Evolutionary conservation across 352 stramenopile species (phyloP).

Genomic region (Phytopythium litorale): DNA sequence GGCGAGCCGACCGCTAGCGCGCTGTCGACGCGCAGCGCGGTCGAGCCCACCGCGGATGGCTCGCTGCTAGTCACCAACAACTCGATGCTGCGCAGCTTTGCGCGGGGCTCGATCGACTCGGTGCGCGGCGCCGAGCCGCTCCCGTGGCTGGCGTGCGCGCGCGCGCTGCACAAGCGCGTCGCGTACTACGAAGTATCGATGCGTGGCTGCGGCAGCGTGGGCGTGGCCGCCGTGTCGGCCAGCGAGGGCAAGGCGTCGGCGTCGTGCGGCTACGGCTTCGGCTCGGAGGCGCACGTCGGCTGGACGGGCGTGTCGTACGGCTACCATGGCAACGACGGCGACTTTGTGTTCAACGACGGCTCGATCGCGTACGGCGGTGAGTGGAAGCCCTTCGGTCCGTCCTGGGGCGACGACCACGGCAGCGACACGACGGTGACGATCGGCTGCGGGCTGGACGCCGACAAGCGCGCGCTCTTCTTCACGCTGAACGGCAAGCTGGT

Average conservation of each 20-base stretch:
- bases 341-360: slow-evolving; percentile 83
- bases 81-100: slow-evolving; percentile 80
- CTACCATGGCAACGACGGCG: slow-evolving; percentile 84
- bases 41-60: slow-evolving; percentile 32
- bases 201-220: slow-evolving; percentile 72
- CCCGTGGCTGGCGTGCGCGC: slow-evolving; percentile 46
- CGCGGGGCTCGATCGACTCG: slow-evolving; percentile 65
- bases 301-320: slow-evolving; percentile 80
- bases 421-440: slow-evolving; percentile 37
- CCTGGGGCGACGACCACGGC: slow-evolving; percentile 45
- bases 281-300: slow-evolving; percentile 76
- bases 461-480: slow-evolving; percentile 65
- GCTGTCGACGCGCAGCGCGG: slow-evolving; percentile 58
- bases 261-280: slow-evolving; percentile 65
- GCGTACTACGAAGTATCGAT: slow-evolving; percentile 80
- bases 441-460: slow-evolving; percentile 70
- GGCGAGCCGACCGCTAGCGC: slow-evolving; percentile 16
- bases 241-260: slow-evolving; percentile 5
- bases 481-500: slow-evolving; percentile 73
- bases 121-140: slow-evolving; percentile 52
- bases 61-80: slow-evolving; percentile 68
- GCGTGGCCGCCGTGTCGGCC: slow-evolving; percentile 59
- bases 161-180: slow-evolving; percentile 45
- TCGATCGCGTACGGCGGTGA: slow-evolving; percentile 60
- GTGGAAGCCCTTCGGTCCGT: slow-evolving; percentile 64